phyloP scores from a whole-genome alignment of 2,329 filamentous ascomycete genomes.

The Endoconidiophora laricicola region DNA sequence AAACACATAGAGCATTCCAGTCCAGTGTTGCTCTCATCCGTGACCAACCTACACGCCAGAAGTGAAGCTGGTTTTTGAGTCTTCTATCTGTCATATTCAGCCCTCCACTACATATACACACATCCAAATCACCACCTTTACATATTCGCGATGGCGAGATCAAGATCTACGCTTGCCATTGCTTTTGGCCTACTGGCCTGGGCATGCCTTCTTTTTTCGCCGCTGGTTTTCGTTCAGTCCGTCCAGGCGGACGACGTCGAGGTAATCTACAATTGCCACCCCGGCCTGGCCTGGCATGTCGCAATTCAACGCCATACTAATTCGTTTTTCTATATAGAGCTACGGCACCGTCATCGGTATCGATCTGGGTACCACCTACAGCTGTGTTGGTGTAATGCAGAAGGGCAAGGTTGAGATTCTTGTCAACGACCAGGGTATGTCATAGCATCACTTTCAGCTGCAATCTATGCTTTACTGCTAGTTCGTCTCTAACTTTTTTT shows the following conservation, averaged over 20 bases:
- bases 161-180: constrained; percentile 54
- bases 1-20: background rate
- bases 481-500: constrained; percentile 8
- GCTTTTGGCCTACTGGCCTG: constrained; percentile 83
- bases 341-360: constrained; percentile 90
- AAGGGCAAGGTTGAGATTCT: constrained; percentile 91
- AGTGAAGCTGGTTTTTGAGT: constrained; percentile 14
- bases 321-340: constrained; percentile 21
- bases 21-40: background rate
- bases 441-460: background rate
- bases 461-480: background rate
- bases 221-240: constrained; percentile 68
- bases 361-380: constrained; percentile 78
- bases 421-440: constrained; percentile 63
- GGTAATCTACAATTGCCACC: constrained; percentile 4
- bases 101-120: background rate
- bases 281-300: background rate
- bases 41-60: background rate
- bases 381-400: constrained; percentile 90
- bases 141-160: constrained; percentile 31
- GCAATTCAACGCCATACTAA: background rate
- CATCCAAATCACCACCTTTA: constrained; percentile 14
- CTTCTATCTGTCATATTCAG: constrained; percentile 9
- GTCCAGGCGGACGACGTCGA: constrained; percentile 59
- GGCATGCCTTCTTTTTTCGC: constrained; percentile 75